Base-by-base conservation (phyloP, 441 rosid genomes). In the Biscutella auriculata region DNA sequence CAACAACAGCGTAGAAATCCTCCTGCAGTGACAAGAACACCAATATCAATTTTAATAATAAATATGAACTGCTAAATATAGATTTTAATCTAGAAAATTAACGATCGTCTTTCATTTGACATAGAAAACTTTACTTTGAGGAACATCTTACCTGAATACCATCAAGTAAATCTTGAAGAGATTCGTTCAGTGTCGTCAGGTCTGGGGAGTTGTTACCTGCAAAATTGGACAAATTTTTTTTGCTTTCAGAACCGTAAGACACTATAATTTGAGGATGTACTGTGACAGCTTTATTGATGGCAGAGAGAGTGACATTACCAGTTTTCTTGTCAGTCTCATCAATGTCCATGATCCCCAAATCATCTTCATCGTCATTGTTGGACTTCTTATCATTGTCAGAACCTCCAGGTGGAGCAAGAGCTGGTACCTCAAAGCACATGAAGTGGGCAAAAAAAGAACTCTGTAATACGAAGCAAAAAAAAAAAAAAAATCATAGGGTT, bases 341-440 rank as follows among this genome's bases (percentile, higher is more conserved):
- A 54, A 89, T 94, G 79, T 87, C 97, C 97, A 90, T 70, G 69
- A 94, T 90, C 63, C 99, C 99, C 83, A 94, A 76, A 79, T 87
- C 99, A 34, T 91, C 90, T 27, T 85, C 82, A 19, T 78, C 90
- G 62, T 77, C 88, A 79, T 73, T 62, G 36, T 77, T 71, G 57
- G 81, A 62, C 65, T 75, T 87, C 63, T 67, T 76, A 63, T 83
- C 94, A 79, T 80, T 83, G 57, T 80, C 79, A 50, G 66, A 47
- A 60, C 89, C 85, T 73, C 86, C 94, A 26, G 91, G 93, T 25
- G 99, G 96, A 65, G 79, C 97, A 73, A 93, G 95, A 44, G 93
- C 88, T 63, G 97, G 95, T 62, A 94, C 97, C 73, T 94, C 96
- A 62, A 87, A 94, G 85, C 99, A 94, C 99, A 94, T 90, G 74